These are phyloP conservation scores for Ilyonectria mors-panacis DNA, from an alignment of 2,329 filamentous ascomycete species.

Conservation along the genomic window DNA sequence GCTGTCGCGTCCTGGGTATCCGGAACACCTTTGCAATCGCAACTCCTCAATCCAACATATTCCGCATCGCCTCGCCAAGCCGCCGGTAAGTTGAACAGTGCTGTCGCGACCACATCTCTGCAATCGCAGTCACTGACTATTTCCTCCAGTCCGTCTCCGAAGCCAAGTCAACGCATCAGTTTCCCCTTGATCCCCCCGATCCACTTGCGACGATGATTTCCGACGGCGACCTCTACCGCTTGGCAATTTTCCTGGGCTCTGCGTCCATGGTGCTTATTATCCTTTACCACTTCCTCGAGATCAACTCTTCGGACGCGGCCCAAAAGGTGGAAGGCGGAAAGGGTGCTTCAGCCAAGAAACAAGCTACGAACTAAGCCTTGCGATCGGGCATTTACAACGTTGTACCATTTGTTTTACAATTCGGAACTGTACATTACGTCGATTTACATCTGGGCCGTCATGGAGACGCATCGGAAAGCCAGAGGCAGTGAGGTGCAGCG, in stretches of 20 bases:
- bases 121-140: constrained; percentile 31
- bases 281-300: constrained; percentile 95
- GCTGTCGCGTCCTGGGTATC: constrained; percentile 22
- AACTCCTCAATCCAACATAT: background rate
- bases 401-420: constrained; percentile 10
- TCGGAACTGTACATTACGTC: constrained; percentile 21
- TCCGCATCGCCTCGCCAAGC: background rate
- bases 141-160: constrained; percentile 22
- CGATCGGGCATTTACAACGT: constrained; percentile 4
- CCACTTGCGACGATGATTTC: constrained; percentile 83
- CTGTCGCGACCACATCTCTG: background rate
- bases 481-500: background rate
- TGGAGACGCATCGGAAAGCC: background rate
- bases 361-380: constrained; percentile 29
- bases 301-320: constrained; percentile 73
- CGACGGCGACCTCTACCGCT: constrained; percentile 89
- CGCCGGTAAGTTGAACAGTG: background rate
- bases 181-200: constrained; percentile 17
- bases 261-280: constrained; percentile 93
- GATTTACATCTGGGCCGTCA: background rate
- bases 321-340: constrained; percentile 33
- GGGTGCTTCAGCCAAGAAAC: constrained; percentile 34
- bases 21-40: constrained; percentile 13
- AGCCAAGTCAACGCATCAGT: constrained; percentile 14
- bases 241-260: constrained; percentile 94